phyloP scores from a whole-genome alignment of 164 flowering plant species.

The Sextonia rubra region DNA sequence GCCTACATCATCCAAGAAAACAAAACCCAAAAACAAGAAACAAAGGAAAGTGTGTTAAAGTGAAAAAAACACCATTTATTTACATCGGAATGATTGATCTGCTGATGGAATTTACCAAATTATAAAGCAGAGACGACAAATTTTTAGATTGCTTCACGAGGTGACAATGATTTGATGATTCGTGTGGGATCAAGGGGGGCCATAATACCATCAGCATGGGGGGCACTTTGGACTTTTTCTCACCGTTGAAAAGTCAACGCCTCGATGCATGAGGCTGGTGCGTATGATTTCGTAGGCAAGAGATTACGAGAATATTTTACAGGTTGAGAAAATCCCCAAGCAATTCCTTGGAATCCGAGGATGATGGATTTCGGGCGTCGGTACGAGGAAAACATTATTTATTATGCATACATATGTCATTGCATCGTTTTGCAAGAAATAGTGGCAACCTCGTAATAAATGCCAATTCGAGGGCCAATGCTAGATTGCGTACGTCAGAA shows the following conservation, averaged over 20 bases:
- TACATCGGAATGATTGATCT: no score
- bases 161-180: slow-evolving; percentile 1
- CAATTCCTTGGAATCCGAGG: not conserved
- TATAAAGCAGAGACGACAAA: not conserved
- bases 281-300: not conserved
- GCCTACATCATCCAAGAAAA: slow-evolving; percentile 29
- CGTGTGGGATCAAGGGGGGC: not conserved
- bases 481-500: slow-evolving; percentile 37
- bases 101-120: no score
- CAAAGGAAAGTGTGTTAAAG: not conserved
- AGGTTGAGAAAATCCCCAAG: slow-evolving; percentile 7
- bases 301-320: not conserved
- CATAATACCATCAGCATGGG: slow-evolving; percentile 3
- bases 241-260: no score
- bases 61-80: no score
- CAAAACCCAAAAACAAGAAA: not conserved
- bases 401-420: no score
- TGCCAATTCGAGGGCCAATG: slow-evolving; percentile 14
- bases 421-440: no score
- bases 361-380: not conserved
- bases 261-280: not conserved
- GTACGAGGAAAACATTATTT: no score
- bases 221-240: slow-evolving; percentile 25
- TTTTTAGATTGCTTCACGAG: slow-evolving; percentile 7
- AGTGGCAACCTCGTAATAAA: slow-evolving; percentile 27